Percentiles rank a stretch among this genome's conserved stretches.
Evolutionary conservation across 176 grass and related monocot species (phyloP).

Genomic region (Ensete glaucum): DNA sequence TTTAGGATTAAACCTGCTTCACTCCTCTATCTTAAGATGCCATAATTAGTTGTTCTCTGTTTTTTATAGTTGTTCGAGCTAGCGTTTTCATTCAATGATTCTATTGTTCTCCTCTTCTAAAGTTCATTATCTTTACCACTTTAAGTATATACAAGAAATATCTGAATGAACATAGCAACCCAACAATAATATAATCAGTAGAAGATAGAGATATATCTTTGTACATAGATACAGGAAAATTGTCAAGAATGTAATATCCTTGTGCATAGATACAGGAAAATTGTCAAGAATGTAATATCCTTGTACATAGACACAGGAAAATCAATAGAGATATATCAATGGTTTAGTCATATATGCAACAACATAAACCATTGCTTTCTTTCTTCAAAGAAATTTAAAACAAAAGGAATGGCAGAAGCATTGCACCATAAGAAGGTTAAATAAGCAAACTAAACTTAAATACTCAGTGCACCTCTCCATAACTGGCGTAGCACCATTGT

Average conservation of each 20-base stretch:
- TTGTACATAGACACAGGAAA: neutral
- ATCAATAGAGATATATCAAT: neutral
- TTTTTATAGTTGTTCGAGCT: neutral
- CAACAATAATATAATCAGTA: neutral
- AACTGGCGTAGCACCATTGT: slow-evolving; percentile 95
- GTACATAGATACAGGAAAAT: neutral
- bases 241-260: neutral
- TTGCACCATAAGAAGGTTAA: neutral
- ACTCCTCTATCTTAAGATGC: neutral
- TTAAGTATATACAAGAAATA: neutral
- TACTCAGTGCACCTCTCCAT: slow-evolving; percentile 67
- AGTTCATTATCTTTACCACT: neutral
- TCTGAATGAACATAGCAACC: neutral
- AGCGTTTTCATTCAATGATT: neutral
- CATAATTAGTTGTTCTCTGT: neutral
- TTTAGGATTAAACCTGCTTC: neutral
- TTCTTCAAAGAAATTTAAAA: neutral
- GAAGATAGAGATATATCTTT: neutral
- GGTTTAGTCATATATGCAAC: neutral
- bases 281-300: too few relatives aligned
- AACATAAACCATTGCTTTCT: neutral
- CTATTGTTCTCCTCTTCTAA: neutral
- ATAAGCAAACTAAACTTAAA: neutral
- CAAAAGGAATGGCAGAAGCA: neutral
- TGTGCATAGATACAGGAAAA: too few relatives aligned